These are phyloP conservation scores for Stellera chamaejasme DNA, from an alignment of 345 rosid genomes.

Conservation along the genomic window DNA sequence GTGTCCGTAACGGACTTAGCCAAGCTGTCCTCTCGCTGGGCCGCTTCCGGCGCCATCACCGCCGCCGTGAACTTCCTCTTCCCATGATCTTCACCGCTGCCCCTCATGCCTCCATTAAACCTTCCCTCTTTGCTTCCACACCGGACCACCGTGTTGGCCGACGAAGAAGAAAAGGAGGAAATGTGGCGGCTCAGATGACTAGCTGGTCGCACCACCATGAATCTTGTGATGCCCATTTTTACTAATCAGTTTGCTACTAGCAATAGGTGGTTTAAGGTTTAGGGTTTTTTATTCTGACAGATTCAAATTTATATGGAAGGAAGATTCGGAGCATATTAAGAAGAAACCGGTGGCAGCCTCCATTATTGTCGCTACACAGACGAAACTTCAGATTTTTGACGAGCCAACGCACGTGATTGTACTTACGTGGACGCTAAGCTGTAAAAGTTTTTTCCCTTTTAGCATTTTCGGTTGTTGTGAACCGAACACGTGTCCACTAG, in stretches of 20 bases:
- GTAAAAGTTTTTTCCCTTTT: slow-evolving; percentile 12
- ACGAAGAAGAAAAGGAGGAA: slow-evolving; percentile 13
- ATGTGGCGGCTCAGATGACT: slow-evolving; percentile 10
- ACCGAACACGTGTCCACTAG: slow-evolving; percentile 23
- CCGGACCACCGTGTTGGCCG: slow-evolving; percentile 9
- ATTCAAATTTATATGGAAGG: slow-evolving; percentile 11
- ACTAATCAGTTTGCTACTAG: neutral
- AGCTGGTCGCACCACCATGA: slow-evolving; percentile 16
- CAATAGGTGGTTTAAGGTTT: neutral
- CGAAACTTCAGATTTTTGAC: slow-evolving; percentile 11
- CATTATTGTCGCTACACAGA: slow-evolving; percentile 16
- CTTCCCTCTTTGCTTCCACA: slow-evolving; percentile 14
- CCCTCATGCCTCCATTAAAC: slow-evolving; percentile 14
- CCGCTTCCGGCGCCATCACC: slow-evolving; percentile 21
- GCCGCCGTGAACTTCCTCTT: slow-evolving; percentile 24
- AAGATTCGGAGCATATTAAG: slow-evolving; percentile 47
- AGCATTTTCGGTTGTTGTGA: neutral
- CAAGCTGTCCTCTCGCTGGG: slow-evolving; percentile 18
- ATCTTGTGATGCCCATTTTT: slow-evolving; percentile 32
- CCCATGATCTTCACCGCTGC: slow-evolving; percentile 1
- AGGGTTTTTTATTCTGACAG: neutral
- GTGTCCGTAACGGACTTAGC: slow-evolving; percentile 13
- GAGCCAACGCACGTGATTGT: neutral
- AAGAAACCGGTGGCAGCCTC: neutral
- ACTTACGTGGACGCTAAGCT: slow-evolving; percentile 1